Conservation (phyloP, 2,329 filamentous ascomycete species). For the Biscogniauxia marginata region DNA sequence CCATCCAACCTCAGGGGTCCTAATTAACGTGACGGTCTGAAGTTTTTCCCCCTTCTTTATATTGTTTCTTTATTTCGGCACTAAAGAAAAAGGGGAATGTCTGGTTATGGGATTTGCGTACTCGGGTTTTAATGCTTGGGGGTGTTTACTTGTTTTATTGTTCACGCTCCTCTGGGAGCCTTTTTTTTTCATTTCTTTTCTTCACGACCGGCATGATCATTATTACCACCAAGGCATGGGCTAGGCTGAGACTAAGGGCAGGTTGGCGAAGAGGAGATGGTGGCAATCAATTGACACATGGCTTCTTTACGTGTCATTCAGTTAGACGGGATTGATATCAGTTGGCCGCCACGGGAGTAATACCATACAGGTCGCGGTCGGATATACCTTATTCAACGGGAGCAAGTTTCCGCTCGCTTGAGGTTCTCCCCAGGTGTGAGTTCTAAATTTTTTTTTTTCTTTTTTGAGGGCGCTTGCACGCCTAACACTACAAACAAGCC, state of each 20-base stretch:
- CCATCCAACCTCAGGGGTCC: neutral
- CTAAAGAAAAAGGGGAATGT: slow-evolving; percentile 2
- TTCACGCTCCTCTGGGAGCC: slow-evolving; percentile 19
- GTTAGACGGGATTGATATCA: neutral
- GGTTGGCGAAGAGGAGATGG: slow-evolving; percentile 4
- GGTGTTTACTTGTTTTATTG: slow-evolving; percentile 18
- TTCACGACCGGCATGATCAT: slow-evolving; percentile 31
- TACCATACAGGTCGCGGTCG: neutral
- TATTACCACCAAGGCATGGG: slow-evolving; percentile 15
- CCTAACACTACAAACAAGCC: neutral
- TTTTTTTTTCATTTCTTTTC: slow-evolving; percentile 17
- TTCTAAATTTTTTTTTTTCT: too few relatives aligned
- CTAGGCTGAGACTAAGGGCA: slow-evolving; percentile 6
- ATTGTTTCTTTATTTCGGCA: neutral
- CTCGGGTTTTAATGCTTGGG: slow-evolving; percentile 14
- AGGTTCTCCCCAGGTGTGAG: too few relatives aligned
- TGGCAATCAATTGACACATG: neutral
- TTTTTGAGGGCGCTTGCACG: neutral
- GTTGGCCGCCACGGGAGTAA: neutral
- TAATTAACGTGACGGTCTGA: neutral
- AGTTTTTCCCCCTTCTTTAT: too few relatives aligned
- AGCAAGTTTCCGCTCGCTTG: too few relatives aligned
- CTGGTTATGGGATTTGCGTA: slow-evolving; percentile 3
- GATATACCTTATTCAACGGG: neutral
- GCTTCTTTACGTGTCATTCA: neutral